A percentile compares a stretch with the other conserved stretches of the same genome.
These are phyloP conservation scores for Trypanosoma vivax DNA, from an alignment of 208 protist genomes.

Conservation along the genomic window DNA sequence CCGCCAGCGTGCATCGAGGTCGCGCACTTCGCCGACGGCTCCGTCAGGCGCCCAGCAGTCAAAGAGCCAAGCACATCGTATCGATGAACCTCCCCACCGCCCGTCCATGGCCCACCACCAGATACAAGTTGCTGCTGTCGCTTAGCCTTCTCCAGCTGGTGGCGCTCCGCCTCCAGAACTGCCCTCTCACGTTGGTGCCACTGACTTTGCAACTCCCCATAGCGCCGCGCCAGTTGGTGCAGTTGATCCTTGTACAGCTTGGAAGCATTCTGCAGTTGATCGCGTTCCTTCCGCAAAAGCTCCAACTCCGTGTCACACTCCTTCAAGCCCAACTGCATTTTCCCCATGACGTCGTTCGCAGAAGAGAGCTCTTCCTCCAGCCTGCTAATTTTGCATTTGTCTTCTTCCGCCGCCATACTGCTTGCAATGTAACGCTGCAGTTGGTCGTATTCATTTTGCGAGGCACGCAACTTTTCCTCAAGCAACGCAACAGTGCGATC, in stretches of 20 bases:
- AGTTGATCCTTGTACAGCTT: constrained; percentile 41
- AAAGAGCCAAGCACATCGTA: constrained; percentile 15
- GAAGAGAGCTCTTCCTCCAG: constrained; percentile 35
- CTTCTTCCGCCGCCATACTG: constrained; percentile 23
- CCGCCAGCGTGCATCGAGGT: background rate
- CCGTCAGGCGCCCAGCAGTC: constrained; percentile 4
- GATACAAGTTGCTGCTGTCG: constrained; percentile 8
- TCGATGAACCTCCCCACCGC: constrained; percentile 2
- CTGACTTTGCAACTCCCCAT: constrained; percentile 30
- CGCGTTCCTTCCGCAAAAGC: constrained; percentile 23
- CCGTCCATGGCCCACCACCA: background rate
- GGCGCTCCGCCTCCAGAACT: constrained; percentile 17
- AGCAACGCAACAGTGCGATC: constrained; percentile 32
- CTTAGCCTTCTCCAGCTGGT: constrained; percentile 15
- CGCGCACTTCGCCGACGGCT: background rate
- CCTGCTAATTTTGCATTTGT: constrained; percentile 20
- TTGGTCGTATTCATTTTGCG: constrained; percentile 69
- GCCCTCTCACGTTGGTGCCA: constrained; percentile 27
- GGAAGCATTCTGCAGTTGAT: constrained; percentile 23
- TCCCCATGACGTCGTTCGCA: constrained; percentile 19
- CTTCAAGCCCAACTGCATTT: constrained; percentile 20
- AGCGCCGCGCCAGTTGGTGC: constrained; percentile 26
- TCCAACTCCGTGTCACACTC: constrained; percentile 26
- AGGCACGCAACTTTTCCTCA: constrained; percentile 32
- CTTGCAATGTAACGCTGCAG: constrained; percentile 38